Percentiles rank a stretch among this genome's conserved stretches.
These are phyloP conservation scores for Asterophora parasitica DNA, from an alignment of 768 basidiomycete genomes.

Conservation along the genomic window DNA sequence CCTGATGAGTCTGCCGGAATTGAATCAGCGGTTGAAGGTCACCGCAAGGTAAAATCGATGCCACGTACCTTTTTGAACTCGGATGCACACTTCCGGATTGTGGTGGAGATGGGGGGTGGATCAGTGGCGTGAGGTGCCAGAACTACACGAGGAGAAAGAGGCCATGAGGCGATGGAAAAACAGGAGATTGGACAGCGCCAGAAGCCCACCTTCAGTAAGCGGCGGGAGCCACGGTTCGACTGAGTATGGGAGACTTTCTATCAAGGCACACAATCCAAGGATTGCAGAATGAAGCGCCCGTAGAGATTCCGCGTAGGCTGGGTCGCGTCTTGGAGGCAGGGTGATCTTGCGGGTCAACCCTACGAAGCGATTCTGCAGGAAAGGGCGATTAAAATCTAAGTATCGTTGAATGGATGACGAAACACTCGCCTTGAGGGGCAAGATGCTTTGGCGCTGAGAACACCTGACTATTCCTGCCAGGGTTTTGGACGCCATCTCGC, in stretches of 20 bases:
- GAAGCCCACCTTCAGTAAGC: conserved; percentile 61
- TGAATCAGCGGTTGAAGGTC: conserved; percentile 17
- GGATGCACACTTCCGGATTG: conserved; percentile 79
- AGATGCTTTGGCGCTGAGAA: conserved; percentile 84
- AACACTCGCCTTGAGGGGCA: conserved; percentile 67
- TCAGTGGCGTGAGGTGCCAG: conserved; percentile 77
- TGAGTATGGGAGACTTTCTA: conserved; percentile 93
- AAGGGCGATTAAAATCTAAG: conserved; percentile 8
- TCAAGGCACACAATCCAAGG: conserved; percentile 82
- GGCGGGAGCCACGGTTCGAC: conserved; percentile 89
- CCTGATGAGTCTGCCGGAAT: conserved; percentile 53
- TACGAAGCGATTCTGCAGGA: conserved; percentile 72
- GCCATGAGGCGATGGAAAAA: conserved; percentile 7
- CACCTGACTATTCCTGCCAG: conserved; percentile 85
- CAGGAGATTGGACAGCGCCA: background rate
- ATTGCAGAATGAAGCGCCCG: conserved; percentile 82
- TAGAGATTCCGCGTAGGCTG: conserved; percentile 67
- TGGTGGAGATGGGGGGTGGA: conserved; percentile 86
- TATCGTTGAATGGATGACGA: conserved; percentile 2
- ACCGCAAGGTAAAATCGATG: too few relatives aligned
- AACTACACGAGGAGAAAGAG: conserved; percentile 36
- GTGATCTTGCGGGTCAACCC: conserved; percentile 52
- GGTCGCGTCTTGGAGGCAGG: conserved; percentile 66
- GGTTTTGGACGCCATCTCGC: conserved; percentile 85
- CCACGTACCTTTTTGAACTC: conserved; percentile 74